A percentile compares a stretch with the other conserved stretches of the same genome.
Evolutionary conservation across 2,329 filamentous ascomycete species (phyloP).

Genomic region (Aspergillus hortae): DNA sequence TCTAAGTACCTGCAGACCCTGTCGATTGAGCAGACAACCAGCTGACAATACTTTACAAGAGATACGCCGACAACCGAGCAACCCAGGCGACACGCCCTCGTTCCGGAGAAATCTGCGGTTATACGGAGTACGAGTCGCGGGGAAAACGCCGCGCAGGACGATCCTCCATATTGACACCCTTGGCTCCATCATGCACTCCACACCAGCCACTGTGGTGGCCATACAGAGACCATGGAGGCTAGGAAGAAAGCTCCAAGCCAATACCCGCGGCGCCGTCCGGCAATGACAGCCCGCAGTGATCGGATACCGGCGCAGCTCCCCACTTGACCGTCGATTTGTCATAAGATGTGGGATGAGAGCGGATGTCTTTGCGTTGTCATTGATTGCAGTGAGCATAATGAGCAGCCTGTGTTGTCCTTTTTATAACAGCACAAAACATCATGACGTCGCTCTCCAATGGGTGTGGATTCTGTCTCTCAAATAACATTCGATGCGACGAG

Average conservation of each 20-base stretch:
- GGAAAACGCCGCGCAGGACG: no score
- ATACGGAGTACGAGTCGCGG: no score
- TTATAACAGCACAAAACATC: background rate
- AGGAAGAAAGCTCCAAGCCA: background rate
- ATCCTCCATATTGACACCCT: no score
- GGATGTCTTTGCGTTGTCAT: background rate
- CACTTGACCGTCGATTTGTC: background rate
- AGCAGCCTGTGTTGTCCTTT: background rate
- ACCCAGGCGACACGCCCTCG: no score
- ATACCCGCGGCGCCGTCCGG: background rate
- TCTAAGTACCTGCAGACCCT: background rate
- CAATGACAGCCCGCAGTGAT: background rate
- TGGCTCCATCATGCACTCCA: no score
- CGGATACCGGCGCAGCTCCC: background rate
- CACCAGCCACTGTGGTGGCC: no score
- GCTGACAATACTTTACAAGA: background rate
- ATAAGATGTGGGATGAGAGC: background rate
- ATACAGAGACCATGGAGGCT: no score
- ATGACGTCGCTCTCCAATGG: conserved; percentile 1
- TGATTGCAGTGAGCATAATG: background rate
- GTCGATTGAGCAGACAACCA: background rate
- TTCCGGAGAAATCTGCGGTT: no score
- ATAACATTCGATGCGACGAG: background rate
- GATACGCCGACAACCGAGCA: no score
- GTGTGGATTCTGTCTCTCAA: conserved; percentile 2